Evolutionary conservation across 2,329 filamentous ascomycete genomes (phyloP).

Genomic region (Lanzia echinophila): DNA sequence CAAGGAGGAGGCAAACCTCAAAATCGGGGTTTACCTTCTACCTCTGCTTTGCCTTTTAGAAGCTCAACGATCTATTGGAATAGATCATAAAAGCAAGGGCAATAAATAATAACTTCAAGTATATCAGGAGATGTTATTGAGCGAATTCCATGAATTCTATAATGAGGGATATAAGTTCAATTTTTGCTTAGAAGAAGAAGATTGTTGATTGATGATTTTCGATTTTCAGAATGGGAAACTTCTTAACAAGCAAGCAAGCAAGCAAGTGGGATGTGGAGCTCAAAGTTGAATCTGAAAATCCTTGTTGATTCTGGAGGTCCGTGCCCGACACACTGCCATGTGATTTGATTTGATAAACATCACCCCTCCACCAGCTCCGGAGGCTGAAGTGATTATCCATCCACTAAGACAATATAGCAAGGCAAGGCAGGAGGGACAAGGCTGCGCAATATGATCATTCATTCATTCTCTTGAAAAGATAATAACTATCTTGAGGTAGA

Average conservation of each 20-base stretch:
- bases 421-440: too few species aligned
- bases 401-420: too few species aligned
- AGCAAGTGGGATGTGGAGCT: background rate
- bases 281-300: background rate
- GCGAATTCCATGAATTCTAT: background rate
- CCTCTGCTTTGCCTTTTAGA: background rate
- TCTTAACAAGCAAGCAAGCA: background rate
- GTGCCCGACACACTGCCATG: too few species aligned
- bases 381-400: too few species aligned
- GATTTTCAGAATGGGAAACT: background rate
- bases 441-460: too few species aligned
- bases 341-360: too few species aligned
- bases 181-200: background rate
- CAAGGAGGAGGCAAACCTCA: background rate
- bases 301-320: background rate
- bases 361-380: too few species aligned
- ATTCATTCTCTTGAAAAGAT: too few species aligned
- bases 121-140: background rate
- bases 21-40: background rate
- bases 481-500: too few species aligned
- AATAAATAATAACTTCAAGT: background rate
- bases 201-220: background rate
- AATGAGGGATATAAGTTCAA: background rate
- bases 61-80: background rate
- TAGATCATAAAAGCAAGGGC: conserved; percentile 1